phyloP scores from a whole-genome alignment of 495 filamentous ascomycete species.

The Aspergillus carlsbadensis region DNA sequence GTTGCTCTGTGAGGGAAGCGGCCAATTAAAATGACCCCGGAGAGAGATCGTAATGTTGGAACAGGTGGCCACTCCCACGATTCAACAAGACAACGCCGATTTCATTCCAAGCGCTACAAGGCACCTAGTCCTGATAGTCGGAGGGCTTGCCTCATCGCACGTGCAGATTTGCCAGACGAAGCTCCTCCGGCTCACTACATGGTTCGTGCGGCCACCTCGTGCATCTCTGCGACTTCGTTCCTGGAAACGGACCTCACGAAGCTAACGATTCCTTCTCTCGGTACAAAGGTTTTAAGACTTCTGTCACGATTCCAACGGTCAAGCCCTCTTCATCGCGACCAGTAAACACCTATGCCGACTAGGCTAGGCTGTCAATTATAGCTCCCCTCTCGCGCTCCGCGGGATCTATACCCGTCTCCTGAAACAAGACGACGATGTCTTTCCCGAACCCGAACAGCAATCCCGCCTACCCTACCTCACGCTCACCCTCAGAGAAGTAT shows the following conservation, averaged over 20 bases:
- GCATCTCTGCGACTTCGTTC: background rate
- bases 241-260: too few species aligned
- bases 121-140: too few species aligned
- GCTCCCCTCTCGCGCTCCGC: background rate
- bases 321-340: background rate
- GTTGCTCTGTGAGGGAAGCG: constrained; percentile 9
- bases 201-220: background rate
- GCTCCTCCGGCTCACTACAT: background rate
- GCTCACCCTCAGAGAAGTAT: constrained; percentile 60
- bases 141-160: background rate
- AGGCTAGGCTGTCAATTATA: background rate
- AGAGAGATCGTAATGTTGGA: constrained; percentile 1
- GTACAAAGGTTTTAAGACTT: too few species aligned
- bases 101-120: too few species aligned
- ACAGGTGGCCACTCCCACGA: constrained; percentile 19
- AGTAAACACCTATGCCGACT: constrained; percentile 8
- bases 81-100: background rate
- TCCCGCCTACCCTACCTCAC: constrained; percentile 70
- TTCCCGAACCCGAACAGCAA: constrained; percentile 56
- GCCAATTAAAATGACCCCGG: constrained; percentile 7
- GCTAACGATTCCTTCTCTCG: background rate
- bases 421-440: constrained; percentile 21
- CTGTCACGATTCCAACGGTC: too few species aligned
- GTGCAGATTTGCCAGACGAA: background rate
- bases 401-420: background rate